Percentiles rank a stretch among this genome's conserved stretches.
phyloP scores from a whole-genome alignment of 352 stramenopile genomes.

The Globisporangium echinulatum region DNA sequence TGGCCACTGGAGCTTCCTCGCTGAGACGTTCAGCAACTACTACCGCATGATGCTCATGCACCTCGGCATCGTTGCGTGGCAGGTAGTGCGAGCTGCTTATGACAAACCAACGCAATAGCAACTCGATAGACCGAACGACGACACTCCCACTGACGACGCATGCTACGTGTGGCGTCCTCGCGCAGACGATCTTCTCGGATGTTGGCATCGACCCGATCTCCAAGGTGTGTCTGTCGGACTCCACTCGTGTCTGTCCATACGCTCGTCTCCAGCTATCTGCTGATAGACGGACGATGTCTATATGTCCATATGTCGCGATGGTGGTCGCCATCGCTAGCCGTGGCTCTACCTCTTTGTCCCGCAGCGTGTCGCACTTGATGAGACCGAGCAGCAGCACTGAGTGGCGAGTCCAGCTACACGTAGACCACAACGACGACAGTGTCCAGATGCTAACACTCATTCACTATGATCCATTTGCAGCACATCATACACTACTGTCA shows the following conservation, averaged over 20 bases:
- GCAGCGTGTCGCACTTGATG: conserved; percentile 51
- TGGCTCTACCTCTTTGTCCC: conserved; percentile 80
- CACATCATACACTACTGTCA: background rate
- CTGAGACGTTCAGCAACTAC: conserved; percentile 63
- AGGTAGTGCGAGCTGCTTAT: conserved; percentile 20
- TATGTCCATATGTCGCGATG: background rate
- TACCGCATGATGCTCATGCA: conserved; percentile 81
- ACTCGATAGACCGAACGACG: no score
- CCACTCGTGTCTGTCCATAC: no score
- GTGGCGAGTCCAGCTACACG: no score
- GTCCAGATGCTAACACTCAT: no score
- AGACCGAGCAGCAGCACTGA: conserved; percentile 11
- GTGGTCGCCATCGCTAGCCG: conserved; percentile 20
- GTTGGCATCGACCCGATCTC: conserved; percentile 45
- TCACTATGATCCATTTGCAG: background rate
- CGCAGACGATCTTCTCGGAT: conserved; percentile 56
- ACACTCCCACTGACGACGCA: no score
- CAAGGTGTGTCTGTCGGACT: conserved; percentile 22
- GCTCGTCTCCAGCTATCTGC: no score
- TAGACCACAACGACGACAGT: no score
- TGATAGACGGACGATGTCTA: no score
- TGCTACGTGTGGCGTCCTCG: background rate
- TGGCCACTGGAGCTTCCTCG: conserved; percentile 63
- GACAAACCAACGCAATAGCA: no score
- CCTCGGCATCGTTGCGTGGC: conserved; percentile 70